Percentiles rank a stretch among this genome's conserved stretches.
These are phyloP conservation scores for Fraxinus sp. DNA, from an alignment of 305 asterid genomes.

Conservation along the genomic window DNA sequence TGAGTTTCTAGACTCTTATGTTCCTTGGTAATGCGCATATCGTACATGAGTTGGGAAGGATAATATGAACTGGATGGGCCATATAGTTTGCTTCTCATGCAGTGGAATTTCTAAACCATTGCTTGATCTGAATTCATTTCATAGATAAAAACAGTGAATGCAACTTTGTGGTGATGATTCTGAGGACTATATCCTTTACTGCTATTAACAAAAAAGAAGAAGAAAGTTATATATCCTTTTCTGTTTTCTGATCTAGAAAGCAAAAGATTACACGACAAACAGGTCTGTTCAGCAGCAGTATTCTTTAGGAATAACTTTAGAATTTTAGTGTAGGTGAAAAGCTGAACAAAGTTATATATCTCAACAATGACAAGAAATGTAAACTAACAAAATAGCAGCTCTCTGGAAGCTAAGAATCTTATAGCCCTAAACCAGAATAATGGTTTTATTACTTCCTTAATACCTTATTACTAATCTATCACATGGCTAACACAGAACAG, in stretches of 20 bases:
- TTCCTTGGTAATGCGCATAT: slow-evolving; percentile 11
- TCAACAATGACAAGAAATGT: neutral
- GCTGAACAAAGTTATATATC: neutral
- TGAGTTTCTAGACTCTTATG: slow-evolving; percentile 1
- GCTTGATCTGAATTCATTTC: neutral
- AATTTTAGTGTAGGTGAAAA: neutral
- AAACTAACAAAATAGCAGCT: neutral
- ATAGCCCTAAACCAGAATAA: neutral
- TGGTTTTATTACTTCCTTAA: neutral
- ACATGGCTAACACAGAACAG: neutral
- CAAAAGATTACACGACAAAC: slow-evolving; percentile 13
- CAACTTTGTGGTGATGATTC: slow-evolving; percentile 2
- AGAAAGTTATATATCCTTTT: slow-evolving; percentile 25
- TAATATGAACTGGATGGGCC: slow-evolving; percentile 13
- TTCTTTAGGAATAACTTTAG: neutral
- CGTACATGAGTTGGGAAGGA: slow-evolving; percentile 20
- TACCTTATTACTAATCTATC: neutral
- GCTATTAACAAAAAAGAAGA: slow-evolving; percentile 10
- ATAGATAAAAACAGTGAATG: slow-evolving; percentile 20
- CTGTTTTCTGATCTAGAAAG: slow-evolving; percentile 27
- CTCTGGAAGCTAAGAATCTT: neutral
- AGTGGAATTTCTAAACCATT: neutral
- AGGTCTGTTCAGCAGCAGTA: neutral
- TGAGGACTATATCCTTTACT: slow-evolving; percentile 32
- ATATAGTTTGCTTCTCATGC: slow-evolving; percentile 16